These are phyloP conservation scores for Eremochloa ophiuroides DNA, from an alignment of 176 grass and related monocot genomes.

Conservation along the genomic window DNA sequence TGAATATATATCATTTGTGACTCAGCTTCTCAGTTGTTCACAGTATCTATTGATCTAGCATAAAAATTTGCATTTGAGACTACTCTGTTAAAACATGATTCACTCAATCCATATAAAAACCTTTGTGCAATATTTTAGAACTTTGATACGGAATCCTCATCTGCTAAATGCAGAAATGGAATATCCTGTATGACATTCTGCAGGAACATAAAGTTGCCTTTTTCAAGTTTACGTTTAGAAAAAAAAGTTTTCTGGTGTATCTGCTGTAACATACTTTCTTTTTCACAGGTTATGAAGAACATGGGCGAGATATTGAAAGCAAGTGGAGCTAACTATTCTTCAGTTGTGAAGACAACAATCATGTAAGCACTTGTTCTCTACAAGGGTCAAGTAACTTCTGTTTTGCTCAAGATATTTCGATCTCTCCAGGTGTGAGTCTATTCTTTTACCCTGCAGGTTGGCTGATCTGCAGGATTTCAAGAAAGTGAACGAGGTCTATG, in stretches of 20 bases:
- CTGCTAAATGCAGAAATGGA: not conserved
- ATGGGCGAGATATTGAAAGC: conserved; percentile 94
- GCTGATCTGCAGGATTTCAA: conserved; percentile 95
- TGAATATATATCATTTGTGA: not conserved
- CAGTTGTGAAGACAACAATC: conserved; percentile 99
- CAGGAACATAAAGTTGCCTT: not conserved
- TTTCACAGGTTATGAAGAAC: conserved; percentile 79
- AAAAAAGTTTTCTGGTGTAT: not conserved
- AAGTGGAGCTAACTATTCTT: conserved; percentile 82
- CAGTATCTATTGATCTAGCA: not conserved
- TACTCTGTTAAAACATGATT: not conserved
- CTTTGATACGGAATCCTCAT: not conserved
- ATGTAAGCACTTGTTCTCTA: conserved; percentile 45
- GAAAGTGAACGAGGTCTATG: conserved; percentile 92
- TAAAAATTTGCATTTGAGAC: not conserved
- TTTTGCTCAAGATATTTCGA: not conserved
- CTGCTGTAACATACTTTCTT: not conserved
- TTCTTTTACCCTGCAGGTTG: conserved; percentile 52
- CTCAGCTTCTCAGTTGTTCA: conserved; percentile 8
- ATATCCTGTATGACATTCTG: not conserved
- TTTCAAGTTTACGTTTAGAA: conserved; percentile 10
- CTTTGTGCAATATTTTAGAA: not conserved
- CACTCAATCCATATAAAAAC: not conserved
- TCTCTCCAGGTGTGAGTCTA: not conserved
- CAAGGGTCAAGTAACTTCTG: not conserved